Evolutionary conservation across 305 asterid genomes (phyloP).

Genomic region (Solanum hybrid): DNA sequence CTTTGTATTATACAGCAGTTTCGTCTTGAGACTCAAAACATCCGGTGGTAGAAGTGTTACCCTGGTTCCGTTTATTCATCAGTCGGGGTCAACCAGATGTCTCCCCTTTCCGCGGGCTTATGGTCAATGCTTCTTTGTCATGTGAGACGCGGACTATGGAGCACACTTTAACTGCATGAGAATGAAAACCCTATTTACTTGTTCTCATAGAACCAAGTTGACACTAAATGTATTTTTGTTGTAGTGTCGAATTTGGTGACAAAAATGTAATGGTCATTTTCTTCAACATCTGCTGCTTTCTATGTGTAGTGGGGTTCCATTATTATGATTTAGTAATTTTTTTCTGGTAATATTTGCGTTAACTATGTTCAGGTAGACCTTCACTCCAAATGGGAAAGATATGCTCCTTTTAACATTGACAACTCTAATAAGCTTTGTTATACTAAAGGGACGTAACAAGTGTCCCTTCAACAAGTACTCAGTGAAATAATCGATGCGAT

Average conservation of each 20-base stretch:
- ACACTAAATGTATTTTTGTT: background rate
- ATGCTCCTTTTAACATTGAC: background rate
- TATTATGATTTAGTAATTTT: background rate
- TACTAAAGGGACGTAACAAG: background rate
- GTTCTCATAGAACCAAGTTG: background rate
- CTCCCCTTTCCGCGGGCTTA: constrained; percentile 8
- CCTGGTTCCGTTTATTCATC: background rate
- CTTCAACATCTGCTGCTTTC: background rate
- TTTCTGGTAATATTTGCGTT: background rate
- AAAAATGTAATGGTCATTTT: background rate
- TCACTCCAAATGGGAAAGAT: background rate
- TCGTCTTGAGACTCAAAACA: constrained; percentile 4
- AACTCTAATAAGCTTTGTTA: background rate
- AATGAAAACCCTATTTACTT: background rate
- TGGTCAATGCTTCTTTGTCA: constrained; percentile 40
- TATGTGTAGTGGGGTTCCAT: background rate
- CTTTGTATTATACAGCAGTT: constrained; percentile 14
- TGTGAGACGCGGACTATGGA: constrained; percentile 22
- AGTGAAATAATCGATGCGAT: background rate
- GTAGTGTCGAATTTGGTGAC: background rate
- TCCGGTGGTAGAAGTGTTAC: constrained; percentile 22
- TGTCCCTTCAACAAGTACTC: background rate
- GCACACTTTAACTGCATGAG: constrained; percentile 24
- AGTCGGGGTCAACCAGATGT: background rate
- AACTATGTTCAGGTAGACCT: background rate